Conservation (phyloP, 2,329 filamentous ascomycete species). For the Arthrobotrys entomopaga region DNA sequence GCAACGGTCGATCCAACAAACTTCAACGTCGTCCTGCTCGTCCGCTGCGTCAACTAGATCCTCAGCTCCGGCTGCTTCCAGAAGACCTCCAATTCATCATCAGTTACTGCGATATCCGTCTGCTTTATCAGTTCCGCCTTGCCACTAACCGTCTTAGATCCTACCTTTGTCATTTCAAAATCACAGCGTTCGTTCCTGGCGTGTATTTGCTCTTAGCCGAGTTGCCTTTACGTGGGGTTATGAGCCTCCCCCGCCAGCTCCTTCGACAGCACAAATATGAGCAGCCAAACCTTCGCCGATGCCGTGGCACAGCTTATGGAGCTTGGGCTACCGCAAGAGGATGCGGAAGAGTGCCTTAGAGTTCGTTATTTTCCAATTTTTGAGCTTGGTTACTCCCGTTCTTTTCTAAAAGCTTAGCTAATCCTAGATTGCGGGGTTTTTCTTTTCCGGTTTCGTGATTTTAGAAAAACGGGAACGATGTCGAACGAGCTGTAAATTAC, state of each 20-base stretch:
- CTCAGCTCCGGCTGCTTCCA: background rate
- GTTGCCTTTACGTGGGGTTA: slow-evolving; percentile 23
- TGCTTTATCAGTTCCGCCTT: background rate
- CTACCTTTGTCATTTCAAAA: slow-evolving; percentile 1
- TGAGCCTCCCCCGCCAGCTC: slow-evolving; percentile 25
- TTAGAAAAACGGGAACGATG: slow-evolving; percentile 55
- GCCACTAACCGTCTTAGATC: background rate
- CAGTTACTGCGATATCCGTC: background rate
- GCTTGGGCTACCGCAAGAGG: slow-evolving; percentile 54
- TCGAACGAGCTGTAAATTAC: slow-evolving; percentile 58
- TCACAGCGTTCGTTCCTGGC: background rate
- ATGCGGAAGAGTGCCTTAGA: slow-evolving; percentile 58
- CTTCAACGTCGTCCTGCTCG: background rate
- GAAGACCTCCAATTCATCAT: slow-evolving; percentile 5
- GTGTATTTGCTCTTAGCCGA: slow-evolving; percentile 6
- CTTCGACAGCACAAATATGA: slow-evolving; percentile 24
- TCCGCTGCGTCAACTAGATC: slow-evolving; percentile 17
- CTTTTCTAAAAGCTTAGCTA: slow-evolving; percentile 21
- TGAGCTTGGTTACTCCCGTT: background rate
- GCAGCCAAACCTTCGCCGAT: slow-evolving; percentile 30
- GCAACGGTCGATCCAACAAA: slow-evolving; percentile 21
- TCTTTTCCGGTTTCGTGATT: background rate
- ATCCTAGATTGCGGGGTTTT: slow-evolving; percentile 46
- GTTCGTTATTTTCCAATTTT: slow-evolving; percentile 41
- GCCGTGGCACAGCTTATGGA: slow-evolving; percentile 52